Base-by-base conservation (phyloP, 2,329 filamentous ascomycete species). In the Exophiala lecanii-corni region DNA sequence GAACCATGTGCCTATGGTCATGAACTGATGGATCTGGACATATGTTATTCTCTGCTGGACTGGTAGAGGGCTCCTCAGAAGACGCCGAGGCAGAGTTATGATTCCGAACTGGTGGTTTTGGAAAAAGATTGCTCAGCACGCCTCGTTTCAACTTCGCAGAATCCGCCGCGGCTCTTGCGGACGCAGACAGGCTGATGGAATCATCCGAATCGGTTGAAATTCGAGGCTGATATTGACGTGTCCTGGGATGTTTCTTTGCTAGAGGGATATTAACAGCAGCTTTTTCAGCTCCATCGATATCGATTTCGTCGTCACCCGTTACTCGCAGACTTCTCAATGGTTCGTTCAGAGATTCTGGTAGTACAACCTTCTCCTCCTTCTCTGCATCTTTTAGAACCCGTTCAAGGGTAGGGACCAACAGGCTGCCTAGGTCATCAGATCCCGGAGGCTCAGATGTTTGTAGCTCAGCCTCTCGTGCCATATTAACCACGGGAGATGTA, bases 131-230 rank as follows among this genome's bases (percentile, higher is more conserved):
- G 31, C 41, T 46, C 9, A 53, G 41, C n/a, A 53, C 45, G 10
- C 47, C 47, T 9, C 55, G 45, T 39, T 53, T 57, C 9, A 45
- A 32, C 38, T 51, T 57, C 15, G 55, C 55, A 7, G 55, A 57
- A 21, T 53, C 39, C 7, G 55, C 55, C 10, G 55, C 55, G 18
- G 54, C 54, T 28, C 49, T 46, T 25, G 52, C 55, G 3, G 54
- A 39, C 9, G 41, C 37, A 34, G 53, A 50, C 17, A 57, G 38
- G 10, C 36, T 44, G 16, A 56, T 55, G 7, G 33, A 13, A 13
- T 41, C 38, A 15, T 36, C 40, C 9, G 39, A 25, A 4, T 39
- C 20, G 5, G 20, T 17, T 15, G 28, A 28, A 4, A 26, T 4
- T 16, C 40, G 18, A 15, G 20, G 17, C 16, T 37, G 13, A 17